phyloP scores from a whole-genome alignment of 352 stramenopile species.

The Detonula confervacea region DNA sequence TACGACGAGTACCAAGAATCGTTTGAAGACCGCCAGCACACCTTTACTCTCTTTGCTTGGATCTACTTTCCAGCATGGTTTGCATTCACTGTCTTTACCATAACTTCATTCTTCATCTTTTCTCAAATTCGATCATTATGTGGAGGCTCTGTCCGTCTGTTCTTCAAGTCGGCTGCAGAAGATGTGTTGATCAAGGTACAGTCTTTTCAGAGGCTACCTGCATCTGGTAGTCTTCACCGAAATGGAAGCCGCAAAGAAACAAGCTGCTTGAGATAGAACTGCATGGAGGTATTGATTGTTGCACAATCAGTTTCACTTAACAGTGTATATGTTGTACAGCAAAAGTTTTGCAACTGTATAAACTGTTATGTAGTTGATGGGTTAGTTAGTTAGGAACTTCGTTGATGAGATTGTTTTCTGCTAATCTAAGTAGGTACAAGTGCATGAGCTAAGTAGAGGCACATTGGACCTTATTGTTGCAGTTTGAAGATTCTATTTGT shows the following conservation, averaged over 20 bases:
- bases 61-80: slow-evolving; percentile 56
- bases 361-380: too few relatives aligned
- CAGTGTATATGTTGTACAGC: background rate
- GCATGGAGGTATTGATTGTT: background rate
- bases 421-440: too few relatives aligned
- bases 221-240: slow-evolving; percentile 28
- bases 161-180: slow-evolving; percentile 49
- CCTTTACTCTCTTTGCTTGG: slow-evolving; percentile 34
- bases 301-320: background rate
- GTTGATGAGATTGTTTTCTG: too few relatives aligned
- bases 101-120: slow-evolving; percentile 50
- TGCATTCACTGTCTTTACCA: slow-evolving; percentile 26
- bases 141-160: slow-evolving; percentile 54
- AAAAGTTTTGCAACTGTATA: background rate
- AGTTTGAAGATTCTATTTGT: too few relatives aligned
- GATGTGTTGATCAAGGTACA: slow-evolving; percentile 55
- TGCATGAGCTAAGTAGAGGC: too few relatives aligned
- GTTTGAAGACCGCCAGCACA: slow-evolving; percentile 47
- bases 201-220: slow-evolving; percentile 42
- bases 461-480: too few relatives aligned
- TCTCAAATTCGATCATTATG: slow-evolving; percentile 46
- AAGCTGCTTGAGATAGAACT: background rate
- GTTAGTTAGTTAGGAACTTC: too few relatives aligned
- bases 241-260: slow-evolving; percentile 24
- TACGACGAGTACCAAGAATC: slow-evolving; percentile 48